These are phyloP conservation scores for Monilinia aucupariae DNA, from an alignment of 2,329 filamentous ascomycete genomes.

Conservation along the genomic window DNA sequence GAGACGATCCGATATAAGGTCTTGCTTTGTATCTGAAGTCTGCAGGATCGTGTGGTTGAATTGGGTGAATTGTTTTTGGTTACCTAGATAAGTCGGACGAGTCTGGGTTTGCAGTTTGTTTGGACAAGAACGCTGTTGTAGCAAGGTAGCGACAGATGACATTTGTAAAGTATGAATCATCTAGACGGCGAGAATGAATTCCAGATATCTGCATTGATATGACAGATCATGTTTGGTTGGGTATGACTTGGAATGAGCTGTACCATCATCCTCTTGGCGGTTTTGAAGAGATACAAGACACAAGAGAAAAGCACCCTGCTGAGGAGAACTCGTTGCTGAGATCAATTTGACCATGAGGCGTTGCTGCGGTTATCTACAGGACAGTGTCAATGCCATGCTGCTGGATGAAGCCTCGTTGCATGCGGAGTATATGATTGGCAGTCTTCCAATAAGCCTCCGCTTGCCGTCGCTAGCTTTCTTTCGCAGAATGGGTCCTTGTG, in stretches of 20 bases:
- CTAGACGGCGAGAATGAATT: conserved; percentile 8
- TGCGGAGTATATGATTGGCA: conserved; percentile 12
- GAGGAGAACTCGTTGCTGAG: conserved; percentile 1
- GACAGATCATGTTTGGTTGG: conserved; percentile 12
- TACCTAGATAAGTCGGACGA: background rate
- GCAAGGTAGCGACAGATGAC: background rate
- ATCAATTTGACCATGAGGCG: conserved; percentile 25
- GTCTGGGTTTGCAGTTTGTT: conserved; percentile 6
- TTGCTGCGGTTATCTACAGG: conserved; percentile 25
- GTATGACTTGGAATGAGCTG: conserved; percentile 14
- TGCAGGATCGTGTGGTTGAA: conserved; percentile 6
- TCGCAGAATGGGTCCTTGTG: conserved; percentile 14
- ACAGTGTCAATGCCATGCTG: conserved; percentile 15
- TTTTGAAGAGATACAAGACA: conserved; percentile 7
- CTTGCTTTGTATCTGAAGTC: background rate
- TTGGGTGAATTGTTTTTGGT: background rate
- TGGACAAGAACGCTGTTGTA: background rate
- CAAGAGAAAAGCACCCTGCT: background rate
- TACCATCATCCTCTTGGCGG: conserved; percentile 9
- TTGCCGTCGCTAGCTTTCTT: conserved; percentile 20
- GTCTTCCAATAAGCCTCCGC: conserved; percentile 20
- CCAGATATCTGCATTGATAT: conserved; percentile 7
- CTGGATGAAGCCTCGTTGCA: conserved; percentile 14
- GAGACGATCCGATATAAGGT: conserved; percentile 1
- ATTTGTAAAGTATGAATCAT: conserved; percentile 15